These are phyloP conservation scores for Xylaria digitata DNA, from an alignment of 2,329 filamentous ascomycete species.

Conservation along the genomic window DNA sequence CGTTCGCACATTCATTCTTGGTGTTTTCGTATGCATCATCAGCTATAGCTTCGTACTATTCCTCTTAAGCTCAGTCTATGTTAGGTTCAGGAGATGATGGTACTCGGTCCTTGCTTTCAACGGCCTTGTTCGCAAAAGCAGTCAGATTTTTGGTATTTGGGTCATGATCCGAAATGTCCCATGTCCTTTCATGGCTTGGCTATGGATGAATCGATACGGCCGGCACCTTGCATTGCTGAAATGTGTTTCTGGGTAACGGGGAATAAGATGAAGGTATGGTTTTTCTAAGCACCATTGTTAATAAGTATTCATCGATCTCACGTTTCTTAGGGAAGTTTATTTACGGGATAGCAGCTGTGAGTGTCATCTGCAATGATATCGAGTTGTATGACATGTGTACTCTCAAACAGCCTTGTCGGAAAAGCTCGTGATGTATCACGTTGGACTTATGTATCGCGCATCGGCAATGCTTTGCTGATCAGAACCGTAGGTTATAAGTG, in stretches of 20 bases:
- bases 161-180: neutral
- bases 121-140: neutral
- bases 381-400: neutral
- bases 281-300: neutral
- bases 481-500: neutral
- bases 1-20: neutral
- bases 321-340: neutral
- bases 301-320: neutral
- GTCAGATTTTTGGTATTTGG: neutral
- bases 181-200: neutral
- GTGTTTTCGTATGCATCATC: neutral
- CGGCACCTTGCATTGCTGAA: neutral
- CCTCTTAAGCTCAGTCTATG: neutral
- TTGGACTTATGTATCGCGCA: neutral
- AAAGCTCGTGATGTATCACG: neutral
- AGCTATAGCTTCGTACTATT: neutral
- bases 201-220: neutral
- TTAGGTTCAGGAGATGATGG: neutral
- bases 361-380: neutral
- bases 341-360: neutral
- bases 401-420: neutral
- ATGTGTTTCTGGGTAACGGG: neutral
- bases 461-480: neutral
- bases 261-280: neutral
- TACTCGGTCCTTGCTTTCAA: neutral